phyloP scores from a whole-genome alignment of 2,329 filamentous ascomycete species.

The Arthrobotrys conoides region DNA sequence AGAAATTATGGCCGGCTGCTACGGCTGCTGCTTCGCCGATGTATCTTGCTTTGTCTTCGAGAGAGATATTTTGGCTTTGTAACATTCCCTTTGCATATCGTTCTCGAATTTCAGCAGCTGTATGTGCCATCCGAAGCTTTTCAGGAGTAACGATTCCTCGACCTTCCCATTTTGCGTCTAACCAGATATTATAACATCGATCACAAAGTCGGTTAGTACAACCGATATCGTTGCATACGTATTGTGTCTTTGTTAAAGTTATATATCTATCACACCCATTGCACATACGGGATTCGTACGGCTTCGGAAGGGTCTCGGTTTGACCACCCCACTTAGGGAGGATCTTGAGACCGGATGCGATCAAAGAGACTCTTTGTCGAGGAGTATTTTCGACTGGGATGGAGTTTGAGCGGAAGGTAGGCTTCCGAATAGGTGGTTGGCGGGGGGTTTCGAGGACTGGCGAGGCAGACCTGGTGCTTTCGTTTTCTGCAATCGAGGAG shows the following conservation, averaged over 20 bases:
- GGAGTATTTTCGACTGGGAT: slow-evolving; percentile 42
- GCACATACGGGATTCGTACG: slow-evolving; percentile 48
- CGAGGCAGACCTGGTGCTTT: not conserved
- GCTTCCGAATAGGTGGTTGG: slow-evolving; percentile 4
- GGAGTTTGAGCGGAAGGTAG: slow-evolving; percentile 24
- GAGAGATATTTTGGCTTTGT: not conserved
- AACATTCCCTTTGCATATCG: slow-evolving; percentile 32
- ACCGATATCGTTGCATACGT: slow-evolving; percentile 43
- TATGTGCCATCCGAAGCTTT: slow-evolving; percentile 40
- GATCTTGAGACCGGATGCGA: slow-evolving; percentile 23
- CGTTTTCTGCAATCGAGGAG: slow-evolving; percentile 7
- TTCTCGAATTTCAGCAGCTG: slow-evolving; percentile 48
- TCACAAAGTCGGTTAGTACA: slow-evolving; percentile 44
- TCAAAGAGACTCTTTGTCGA: slow-evolving; percentile 17
- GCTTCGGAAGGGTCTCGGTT: slow-evolving; percentile 26
- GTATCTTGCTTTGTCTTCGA: slow-evolving; percentile 23
- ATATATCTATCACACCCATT: slow-evolving; percentile 50
- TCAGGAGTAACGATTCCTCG: slow-evolving; percentile 12
- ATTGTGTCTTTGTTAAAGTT: slow-evolving; percentile 46
- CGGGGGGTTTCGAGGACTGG: not conserved
- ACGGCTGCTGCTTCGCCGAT: slow-evolving; percentile 36
- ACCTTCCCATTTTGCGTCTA: slow-evolving; percentile 39
- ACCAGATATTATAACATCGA: slow-evolving; percentile 48
- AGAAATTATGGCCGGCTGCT: slow-evolving; percentile 13
- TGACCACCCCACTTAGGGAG: slow-evolving; percentile 21